Evolutionary conservation across 2,329 filamentous ascomycete species (phyloP).

Genomic region (Nigrograna mackinnonii): DNA sequence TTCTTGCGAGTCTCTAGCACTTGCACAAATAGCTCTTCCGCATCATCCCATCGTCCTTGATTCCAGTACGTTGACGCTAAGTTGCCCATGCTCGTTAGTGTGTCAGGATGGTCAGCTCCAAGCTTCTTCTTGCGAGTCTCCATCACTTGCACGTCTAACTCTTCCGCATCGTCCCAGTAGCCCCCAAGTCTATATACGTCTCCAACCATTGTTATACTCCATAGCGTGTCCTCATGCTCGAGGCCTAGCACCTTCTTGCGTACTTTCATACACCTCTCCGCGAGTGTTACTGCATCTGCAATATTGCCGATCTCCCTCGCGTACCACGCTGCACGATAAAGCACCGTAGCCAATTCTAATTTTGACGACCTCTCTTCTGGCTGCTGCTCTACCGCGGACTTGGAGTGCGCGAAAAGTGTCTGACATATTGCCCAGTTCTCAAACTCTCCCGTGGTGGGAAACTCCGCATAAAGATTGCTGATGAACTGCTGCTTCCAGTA

Average conservation of each 20-base stretch:
- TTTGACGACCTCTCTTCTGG: not conserved
- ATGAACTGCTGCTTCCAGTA: constrained; percentile 33
- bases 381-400: constrained; percentile 3
- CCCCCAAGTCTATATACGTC: constrained; percentile 3
- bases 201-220: constrained; percentile 2
- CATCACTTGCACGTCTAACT: constrained; percentile 3
- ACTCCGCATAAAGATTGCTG: constrained; percentile 22
- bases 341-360: constrained; percentile 4
- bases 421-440: constrained; percentile 38
- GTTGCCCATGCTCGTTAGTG: constrained; percentile 1
- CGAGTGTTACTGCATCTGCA: constrained; percentile 2
- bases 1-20: constrained; percentile 4
- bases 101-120: constrained; percentile 6
- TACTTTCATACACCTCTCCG: constrained; percentile 4
- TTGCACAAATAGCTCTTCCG: constrained; percentile 3
- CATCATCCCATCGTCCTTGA: constrained; percentile 1
- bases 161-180: constrained; percentile 1
- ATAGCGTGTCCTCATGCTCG: constrained; percentile 5
- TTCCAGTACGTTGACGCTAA: constrained; percentile 3
- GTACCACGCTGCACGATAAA: constrained; percentile 10
- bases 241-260: constrained; percentile 5
- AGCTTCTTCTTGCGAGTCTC: constrained; percentile 5
- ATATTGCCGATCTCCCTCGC: constrained; percentile 3
- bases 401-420: constrained; percentile 33
- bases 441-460: constrained; percentile 31